A percentile compares a stretch with the other conserved stretches of the same genome.
phyloP scores from a whole-genome alignment of 2,329 filamentous ascomycete genomes.

The Aspergillus uvarum region DNA sequence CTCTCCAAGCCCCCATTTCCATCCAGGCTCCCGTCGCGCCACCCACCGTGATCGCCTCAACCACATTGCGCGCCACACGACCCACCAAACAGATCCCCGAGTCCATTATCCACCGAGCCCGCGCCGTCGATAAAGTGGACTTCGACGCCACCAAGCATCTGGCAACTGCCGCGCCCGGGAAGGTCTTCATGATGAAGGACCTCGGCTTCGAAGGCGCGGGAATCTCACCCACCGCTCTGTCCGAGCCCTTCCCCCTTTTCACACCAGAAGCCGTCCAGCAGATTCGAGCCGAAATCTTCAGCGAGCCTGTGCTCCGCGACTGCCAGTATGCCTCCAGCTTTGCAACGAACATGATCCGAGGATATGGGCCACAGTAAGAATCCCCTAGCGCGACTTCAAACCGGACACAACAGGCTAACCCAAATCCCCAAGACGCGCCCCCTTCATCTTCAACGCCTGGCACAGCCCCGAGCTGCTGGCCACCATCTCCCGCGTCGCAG shows the following conservation, averaged over 20 bases:
- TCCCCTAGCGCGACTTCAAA: neutral
- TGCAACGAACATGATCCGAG: conserved; percentile 51
- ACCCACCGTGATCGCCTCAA: conserved; percentile 13
- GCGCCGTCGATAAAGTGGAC: conserved; percentile 5
- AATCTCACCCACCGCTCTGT: conserved; percentile 61
- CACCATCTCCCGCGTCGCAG: conserved; percentile 57
- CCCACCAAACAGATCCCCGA: conserved; percentile 16
- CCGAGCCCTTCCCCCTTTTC: conserved; percentile 64
- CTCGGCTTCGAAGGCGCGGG: conserved; percentile 49
- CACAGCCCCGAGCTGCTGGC: conserved; percentile 54
- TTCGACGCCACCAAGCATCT: conserved; percentile 59
- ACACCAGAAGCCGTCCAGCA: conserved; percentile 58
- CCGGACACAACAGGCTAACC: too few relatives aligned
- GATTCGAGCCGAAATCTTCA: conserved; percentile 61
- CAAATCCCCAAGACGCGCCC: conserved; percentile 49
- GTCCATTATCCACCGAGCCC: conserved; percentile 12
- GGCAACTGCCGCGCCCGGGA: conserved; percentile 49
- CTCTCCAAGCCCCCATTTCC: conserved; percentile 1
- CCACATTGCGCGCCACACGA: conserved; percentile 17
- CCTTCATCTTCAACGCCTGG: conserved; percentile 62
- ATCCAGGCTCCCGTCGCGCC: neutral
- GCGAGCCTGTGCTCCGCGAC: conserved; percentile 54
- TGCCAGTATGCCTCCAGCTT: conserved; percentile 59
- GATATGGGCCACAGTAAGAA: conserved; percentile 55
- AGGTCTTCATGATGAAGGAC: conserved; percentile 62